Conservation (phyloP, 2,329 filamentous ascomycete genomes). For the Colletotrichum filicis region DNA sequence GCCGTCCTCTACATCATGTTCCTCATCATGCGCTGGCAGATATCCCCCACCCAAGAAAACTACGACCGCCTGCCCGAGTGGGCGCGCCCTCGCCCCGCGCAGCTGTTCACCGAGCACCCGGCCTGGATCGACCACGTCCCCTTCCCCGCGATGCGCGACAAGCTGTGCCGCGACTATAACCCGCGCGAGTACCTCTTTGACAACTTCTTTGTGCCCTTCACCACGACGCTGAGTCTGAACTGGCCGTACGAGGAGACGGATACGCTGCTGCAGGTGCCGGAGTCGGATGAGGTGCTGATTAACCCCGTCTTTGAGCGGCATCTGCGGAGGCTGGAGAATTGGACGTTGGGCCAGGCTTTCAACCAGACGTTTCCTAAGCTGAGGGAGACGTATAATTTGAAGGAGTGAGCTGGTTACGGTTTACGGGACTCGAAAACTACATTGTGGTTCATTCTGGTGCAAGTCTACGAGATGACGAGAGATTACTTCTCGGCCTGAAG, state of each 20-base stretch:
- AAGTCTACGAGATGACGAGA: neutral
- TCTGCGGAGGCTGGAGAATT: constrained; percentile 79
- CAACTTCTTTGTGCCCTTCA: constrained; percentile 86
- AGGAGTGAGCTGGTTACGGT: constrained; percentile 31
- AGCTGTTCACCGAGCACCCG: constrained; percentile 76
- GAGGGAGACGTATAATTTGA: constrained; percentile 54
- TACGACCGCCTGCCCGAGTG: constrained; percentile 82
- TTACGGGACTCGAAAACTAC: too few relatives aligned
- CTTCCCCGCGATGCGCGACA: constrained; percentile 81
- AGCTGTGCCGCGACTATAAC: constrained; percentile 63
- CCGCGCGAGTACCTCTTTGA: constrained; percentile 72
- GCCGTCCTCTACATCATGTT: constrained; percentile 90
- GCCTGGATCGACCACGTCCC: constrained; percentile 86
- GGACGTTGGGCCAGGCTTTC: constrained; percentile 81
- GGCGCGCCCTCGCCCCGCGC: constrained; percentile 73
- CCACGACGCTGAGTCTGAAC: constrained; percentile 78
- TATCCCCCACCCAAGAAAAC: constrained; percentile 82
- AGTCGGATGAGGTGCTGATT: constrained; percentile 76
- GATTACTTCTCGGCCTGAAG: neutral
- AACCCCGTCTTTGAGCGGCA: constrained; percentile 91
- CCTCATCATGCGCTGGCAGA: constrained; percentile 85
- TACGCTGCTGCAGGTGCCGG: constrained; percentile 69
- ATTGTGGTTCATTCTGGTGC: too few relatives aligned
- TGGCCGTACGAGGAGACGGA: constrained; percentile 86
- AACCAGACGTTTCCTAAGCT: constrained; percentile 71